Evolutionary conservation across 176 grass and related monocot species (phyloP).

Genomic region (Stipa capillata): DNA sequence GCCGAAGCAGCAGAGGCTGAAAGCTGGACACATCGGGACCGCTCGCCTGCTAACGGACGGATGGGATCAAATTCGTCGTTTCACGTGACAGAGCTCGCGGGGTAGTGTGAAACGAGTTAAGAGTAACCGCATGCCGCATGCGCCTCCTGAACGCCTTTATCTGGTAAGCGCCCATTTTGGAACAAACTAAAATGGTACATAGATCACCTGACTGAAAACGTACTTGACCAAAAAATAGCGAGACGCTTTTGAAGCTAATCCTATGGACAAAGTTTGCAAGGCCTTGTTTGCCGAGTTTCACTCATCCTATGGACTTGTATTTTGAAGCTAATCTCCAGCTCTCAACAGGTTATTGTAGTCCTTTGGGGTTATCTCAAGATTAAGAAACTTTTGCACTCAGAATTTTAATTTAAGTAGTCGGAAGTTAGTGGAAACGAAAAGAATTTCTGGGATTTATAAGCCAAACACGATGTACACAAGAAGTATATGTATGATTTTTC

Average conservation of each 20-base stretch:
- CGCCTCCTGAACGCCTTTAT: background rate
- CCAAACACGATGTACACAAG: background rate
- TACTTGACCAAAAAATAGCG: background rate
- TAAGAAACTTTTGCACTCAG: background rate
- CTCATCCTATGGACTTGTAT: background rate
- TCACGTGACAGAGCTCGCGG: background rate
- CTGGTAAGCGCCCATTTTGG: background rate
- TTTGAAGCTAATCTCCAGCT: background rate
- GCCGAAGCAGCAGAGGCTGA: background rate
- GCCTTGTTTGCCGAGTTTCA: background rate
- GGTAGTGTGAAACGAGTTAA: background rate
- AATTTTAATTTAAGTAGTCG: background rate
- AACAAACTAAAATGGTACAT: background rate
- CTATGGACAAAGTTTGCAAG: background rate
- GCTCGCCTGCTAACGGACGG: background rate
- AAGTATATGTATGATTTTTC: background rate
- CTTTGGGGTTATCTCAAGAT: background rate
- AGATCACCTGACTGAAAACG: background rate
- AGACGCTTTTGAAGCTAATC: too few relatives aligned
- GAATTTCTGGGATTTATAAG: background rate
- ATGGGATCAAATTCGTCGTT: background rate
- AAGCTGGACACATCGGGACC: conserved; percentile 2
- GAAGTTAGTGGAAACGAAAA: background rate
- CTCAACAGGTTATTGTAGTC: background rate
- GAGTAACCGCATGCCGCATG: background rate